Base-by-base conservation (phyloP, 139 green algal species). In the Diplosphaera chodatii region DNA sequence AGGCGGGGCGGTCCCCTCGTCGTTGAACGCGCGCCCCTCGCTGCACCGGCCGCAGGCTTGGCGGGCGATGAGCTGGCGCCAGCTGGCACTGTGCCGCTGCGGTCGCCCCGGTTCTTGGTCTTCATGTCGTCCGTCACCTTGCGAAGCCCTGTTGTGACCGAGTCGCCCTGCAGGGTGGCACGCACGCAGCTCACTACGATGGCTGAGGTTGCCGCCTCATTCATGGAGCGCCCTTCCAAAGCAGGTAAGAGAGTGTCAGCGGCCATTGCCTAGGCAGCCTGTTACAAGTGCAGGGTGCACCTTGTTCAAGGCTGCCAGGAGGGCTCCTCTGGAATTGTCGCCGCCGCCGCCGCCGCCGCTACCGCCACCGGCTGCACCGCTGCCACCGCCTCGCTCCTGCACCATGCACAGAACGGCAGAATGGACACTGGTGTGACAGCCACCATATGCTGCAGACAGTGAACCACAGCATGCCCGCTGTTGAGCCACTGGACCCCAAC, bases 41-140 rank as follows among this genome's bases (percentile, higher is more conserved):
- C 41, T 23, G 64, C 40, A 32, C 28, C 67, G n/a, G 65, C n/a
- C 29, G 67, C 48, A 4, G 64, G 28, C 37, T 72, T 74, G 62
- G 74, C 76, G 28, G 77, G 23, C 8, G 70, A 29, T 16, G n/a
- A n/a, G n/a, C n/a, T n/a, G n/a, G 71, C 29, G 27, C 32, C 31
- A 0, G 74, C 74, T 1, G 82, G 80, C 41, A 97, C 90, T 1
- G 69, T 37, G 0, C 89, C 89, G 4, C 64, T 81, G 13, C 88
- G 76, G 41, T 96, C 90, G 13, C 82, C 55, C 22, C 87, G 81
- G 76, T 98, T 97, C 83, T 98, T 98, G 20, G 86, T 89, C 85
- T 98, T 98, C 93, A 98, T 97, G 80, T 96, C 91, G 32, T 86
- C 90, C 8, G 93, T 98, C 15, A 98, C 93, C 77, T 97, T 96